These are phyloP conservation scores for Ophiocordyceps camponoti-leonardi DNA, from an alignment of 2,329 filamentous ascomycete genomes.

Conservation along the genomic window DNA sequence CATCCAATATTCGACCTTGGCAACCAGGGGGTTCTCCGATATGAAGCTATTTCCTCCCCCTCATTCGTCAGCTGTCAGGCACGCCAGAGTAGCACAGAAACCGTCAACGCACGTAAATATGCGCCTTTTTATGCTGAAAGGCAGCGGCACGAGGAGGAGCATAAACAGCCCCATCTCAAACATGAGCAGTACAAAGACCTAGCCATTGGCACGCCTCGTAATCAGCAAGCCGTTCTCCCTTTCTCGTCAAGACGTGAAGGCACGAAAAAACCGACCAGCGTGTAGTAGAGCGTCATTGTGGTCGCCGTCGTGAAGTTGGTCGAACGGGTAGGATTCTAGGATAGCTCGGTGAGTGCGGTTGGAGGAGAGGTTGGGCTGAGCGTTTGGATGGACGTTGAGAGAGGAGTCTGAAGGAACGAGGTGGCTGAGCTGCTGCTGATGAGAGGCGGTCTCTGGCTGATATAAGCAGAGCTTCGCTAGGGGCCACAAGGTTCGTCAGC, in stretches of 20 bases:
- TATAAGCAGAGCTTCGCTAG: no score
- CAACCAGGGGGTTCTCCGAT: constrained; percentile 67
- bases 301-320: constrained; percentile 4
- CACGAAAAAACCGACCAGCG: constrained; percentile 27
- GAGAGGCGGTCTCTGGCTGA: no score
- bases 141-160: constrained; percentile 69
- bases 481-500: no score
- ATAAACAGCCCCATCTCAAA: constrained; percentile 71
- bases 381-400: no score
- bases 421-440: no score
- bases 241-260: background rate
- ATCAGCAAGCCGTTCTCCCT: constrained; percentile 3
- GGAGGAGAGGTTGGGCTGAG: no score
- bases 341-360: no score
- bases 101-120: constrained; percentile 49
- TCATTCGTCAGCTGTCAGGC: background rate
- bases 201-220: constrained; percentile 4
- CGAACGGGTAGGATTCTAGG: no score
- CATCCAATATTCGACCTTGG: constrained; percentile 91
- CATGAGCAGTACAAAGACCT: constrained; percentile 75
- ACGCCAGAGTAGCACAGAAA: background rate
- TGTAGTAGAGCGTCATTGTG: constrained; percentile 43
- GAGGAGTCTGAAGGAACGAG: no score
- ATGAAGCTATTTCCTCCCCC: constrained; percentile 50
- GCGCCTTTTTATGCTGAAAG: constrained; percentile 69